phyloP scores from a whole-genome alignment of 345 rosid species.

The Bruguiera parviflora region DNA sequence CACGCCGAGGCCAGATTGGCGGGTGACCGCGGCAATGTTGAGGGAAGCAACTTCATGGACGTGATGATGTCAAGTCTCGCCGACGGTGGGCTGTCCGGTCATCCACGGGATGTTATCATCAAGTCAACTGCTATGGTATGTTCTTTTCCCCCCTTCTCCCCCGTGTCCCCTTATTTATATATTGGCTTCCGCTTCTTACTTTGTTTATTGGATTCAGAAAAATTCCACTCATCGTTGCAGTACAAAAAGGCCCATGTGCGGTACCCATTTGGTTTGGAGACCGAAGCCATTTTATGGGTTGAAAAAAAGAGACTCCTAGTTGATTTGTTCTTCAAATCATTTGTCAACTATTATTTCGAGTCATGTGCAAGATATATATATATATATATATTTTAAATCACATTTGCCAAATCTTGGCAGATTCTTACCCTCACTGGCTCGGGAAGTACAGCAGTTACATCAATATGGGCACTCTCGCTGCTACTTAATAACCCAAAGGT shows the following conservation, averaged over 20 bases:
- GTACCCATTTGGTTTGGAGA: too few relatives aligned
- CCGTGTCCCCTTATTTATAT: background rate
- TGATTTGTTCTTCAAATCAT: too few relatives aligned
- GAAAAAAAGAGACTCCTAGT: too few relatives aligned
- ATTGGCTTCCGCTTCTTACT: background rate
- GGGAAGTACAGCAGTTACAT: constrained; percentile 45
- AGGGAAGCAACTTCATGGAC: constrained; percentile 51
- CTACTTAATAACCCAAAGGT: constrained; percentile 40
- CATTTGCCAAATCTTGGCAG: background rate
- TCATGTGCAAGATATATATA: too few relatives aligned
- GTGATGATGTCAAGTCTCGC: constrained; percentile 40
- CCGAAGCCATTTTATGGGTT: too few relatives aligned
- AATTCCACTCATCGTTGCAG: too few relatives aligned
- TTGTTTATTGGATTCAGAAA: too few relatives aligned
- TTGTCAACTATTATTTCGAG: too few relatives aligned
- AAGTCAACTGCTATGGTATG: constrained; percentile 65
- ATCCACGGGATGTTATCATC: constrained; percentile 41
- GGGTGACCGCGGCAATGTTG: background rate
- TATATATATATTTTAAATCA: too few relatives aligned
- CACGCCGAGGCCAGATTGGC: constrained; percentile 31
- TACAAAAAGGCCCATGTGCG: too few relatives aligned
- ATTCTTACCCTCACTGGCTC: constrained; percentile 42
- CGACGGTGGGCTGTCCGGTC: constrained; percentile 38
- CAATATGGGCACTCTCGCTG: constrained; percentile 48
- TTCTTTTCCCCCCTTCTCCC: too few relatives aligned